Base-by-base conservation (phyloP, 1,139 yeast species). In the Hemisphaericaspora xylanilytica region DNA sequence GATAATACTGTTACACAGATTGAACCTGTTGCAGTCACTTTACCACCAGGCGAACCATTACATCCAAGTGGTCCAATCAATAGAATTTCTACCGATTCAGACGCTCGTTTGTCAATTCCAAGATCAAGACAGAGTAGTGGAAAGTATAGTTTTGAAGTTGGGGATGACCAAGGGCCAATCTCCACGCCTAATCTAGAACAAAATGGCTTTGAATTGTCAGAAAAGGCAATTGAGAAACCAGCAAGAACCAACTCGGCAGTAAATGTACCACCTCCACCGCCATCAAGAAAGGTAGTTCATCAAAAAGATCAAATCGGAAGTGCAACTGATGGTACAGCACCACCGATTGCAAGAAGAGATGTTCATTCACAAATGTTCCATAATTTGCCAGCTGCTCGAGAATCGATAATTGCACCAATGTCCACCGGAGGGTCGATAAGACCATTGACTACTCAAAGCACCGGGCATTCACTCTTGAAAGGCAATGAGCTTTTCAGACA, bases 181-280 rank as follows among this genome's bases (percentile, higher is more conserved):
- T 49, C 57, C 4, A 53, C 64, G 5, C 64, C 67, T 26, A 56
- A 53, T 34, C 37, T 48, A 12, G 51, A 48, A 30, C 59, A 3
- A 61, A 53, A 28, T 57, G 59, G 24, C 27, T 13, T 40, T 32
- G 27, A 35, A 35, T 27, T 20, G 14, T 5, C 28, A n/a, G n/a
- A n/a, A n/a, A n/a, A n/a, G n/a, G 13, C 32, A 9, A 17, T 9
- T 21, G 6, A 14, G 22, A 42, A 39, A 32, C 38, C 36, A 16
- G 33, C 18, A 17, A 26, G 34, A 8, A 42, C 35, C 30, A 16
- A 6, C n/a, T 12, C 21, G 4, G 31, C 12, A n/a, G 37, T 44
- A 14, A 38, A 41, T 28, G 46, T 48, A 25, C 84, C 84, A 2
- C 78, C 81, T 8, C 86, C 86, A n/a, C 90, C 90, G 14, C 82